Evolutionary conservation across 805 yeast species (phyloP), one percentile per base, ranked within the genome.

Genomic region (Kuraishia hungarica): DNA sequence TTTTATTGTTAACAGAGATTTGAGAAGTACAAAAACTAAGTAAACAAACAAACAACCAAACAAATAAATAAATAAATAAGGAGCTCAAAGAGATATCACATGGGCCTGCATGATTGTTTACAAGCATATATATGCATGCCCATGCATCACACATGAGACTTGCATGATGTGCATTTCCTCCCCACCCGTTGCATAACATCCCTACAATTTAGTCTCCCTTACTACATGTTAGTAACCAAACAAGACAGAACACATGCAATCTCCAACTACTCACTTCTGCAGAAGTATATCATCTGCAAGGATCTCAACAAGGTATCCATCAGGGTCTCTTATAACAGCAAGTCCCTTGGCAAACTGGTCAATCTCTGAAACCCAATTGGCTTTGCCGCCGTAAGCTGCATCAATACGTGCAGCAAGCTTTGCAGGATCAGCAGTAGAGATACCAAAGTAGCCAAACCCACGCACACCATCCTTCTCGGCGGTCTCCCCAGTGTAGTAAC

Each of bases 371-470:
- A 81, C 71, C 86, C 91, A 87, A 57, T 76, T 72, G 60, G 76
- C 73, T 47, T 70, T 65, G 51, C 43, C 43, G 11, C 43, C 43
- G 43, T 35, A 35, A 35, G 43, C 43, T 10, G 75, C 80, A 50
- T 78, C 79, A 46, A 82, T 66, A 51, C 11, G 76, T 23, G 78
- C 67, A 55, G 87, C 82, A 56, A 79, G 79, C 53, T 71, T 72
- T 19, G 72, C 81, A 13, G 96, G 83, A 60, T 88, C 82, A 48
- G 80, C 75, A 54, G 83, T 81, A 7, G 89, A 76, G 29, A 94
- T 72, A 61, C 96, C 88, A 57, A 89, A 79, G 72, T 93, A 97
- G 48, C 94, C 96, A 66, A 80, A 94, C 15, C 98, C 98, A 65
- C 82, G 85, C 23, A 86, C 85, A 50, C 82, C 76, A 19, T 82